phyloP scores from a whole-genome alignment of 1,284 basidiomycete species.

The Puccinia hordei region DNA sequence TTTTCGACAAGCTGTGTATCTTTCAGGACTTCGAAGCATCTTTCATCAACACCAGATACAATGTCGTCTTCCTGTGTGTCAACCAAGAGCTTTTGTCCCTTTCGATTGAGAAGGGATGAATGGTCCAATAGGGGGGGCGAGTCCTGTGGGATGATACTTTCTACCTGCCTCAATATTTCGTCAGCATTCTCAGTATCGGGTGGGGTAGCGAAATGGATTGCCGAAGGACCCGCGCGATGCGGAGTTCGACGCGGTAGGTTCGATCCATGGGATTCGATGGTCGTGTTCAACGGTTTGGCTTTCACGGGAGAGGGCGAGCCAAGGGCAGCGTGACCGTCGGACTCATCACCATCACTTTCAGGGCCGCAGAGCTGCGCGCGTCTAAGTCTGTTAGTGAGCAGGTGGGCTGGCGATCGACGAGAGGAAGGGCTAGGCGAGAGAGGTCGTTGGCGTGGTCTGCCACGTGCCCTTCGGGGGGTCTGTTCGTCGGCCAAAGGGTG shows the following conservation, averaged over 20 bases:
- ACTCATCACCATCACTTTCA: neutral
- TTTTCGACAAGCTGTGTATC: neutral
- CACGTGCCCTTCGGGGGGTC: neutral
- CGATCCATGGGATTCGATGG: neutral
- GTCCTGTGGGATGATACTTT: neutral
- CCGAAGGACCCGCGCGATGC: neutral
- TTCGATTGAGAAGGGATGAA: neutral
- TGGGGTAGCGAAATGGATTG: neutral
- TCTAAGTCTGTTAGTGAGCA: neutral
- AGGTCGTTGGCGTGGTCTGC: neutral
- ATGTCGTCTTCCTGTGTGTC: neutral
- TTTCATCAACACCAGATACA: constrained; percentile 6
- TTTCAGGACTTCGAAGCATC: constrained; percentile 5
- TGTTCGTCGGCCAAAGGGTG: neutral
- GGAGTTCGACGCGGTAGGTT: neutral
- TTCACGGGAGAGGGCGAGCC: neutral
- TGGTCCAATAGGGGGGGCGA: neutral
- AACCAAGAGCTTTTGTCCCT: neutral
- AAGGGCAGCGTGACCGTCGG: neutral
- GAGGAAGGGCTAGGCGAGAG: neutral
- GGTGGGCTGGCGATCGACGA: neutral
- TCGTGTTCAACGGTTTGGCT: neutral
- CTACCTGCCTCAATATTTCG: neutral
- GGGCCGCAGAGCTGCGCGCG: neutral
- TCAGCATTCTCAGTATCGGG: neutral